Conservation (phyloP, 2,329 filamentous ascomycete species). For the Aspergillus novofumigatus region DNA sequence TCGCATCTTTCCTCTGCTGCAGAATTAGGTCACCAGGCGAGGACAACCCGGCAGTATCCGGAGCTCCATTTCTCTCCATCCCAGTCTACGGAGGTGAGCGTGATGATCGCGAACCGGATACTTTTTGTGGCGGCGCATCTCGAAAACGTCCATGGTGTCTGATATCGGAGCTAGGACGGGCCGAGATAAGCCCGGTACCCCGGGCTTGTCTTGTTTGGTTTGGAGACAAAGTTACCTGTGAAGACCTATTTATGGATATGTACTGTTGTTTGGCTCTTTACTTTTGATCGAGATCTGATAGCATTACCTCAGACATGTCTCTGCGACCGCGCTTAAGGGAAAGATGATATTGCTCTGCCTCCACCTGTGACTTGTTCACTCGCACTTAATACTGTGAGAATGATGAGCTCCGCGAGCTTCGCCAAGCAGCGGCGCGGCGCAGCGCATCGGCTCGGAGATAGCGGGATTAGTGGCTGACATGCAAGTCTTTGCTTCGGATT, state of each 20-base stretch:
- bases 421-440: too few relatives aligned
- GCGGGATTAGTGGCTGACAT: slow-evolving; percentile 11
- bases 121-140: slow-evolving; percentile 1
- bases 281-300: not conserved
- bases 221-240: not conserved
- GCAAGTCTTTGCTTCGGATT: not conserved
- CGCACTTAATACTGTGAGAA: not conserved
- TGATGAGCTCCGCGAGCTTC: not conserved
- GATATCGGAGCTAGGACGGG: slow-evolving; percentile 30
- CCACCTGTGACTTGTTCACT: too few relatives aligned
- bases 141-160: slow-evolving; percentile 15
- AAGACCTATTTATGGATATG: not conserved
- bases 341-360: too few relatives aligned
- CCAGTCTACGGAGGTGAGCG: slow-evolving; percentile 15
- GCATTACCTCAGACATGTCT: not conserved
- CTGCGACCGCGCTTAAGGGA: too few relatives aligned
- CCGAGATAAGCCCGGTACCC: slow-evolving; percentile 15
- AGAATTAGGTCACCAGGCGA: slow-evolving; percentile 34
- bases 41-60: slow-evolving; percentile 24
- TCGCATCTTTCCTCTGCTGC: slow-evolving; percentile 31
- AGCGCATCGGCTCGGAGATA: slow-evolving; percentile 20
- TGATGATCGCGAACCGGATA: slow-evolving; percentile 10
- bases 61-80: slow-evolving; percentile 37
- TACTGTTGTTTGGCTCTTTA: not conserved
- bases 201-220: not conserved